Base-by-base conservation (phyloP, 2,329 filamentous ascomycete genomes). In the Exophiala lecanii-corni region DNA sequence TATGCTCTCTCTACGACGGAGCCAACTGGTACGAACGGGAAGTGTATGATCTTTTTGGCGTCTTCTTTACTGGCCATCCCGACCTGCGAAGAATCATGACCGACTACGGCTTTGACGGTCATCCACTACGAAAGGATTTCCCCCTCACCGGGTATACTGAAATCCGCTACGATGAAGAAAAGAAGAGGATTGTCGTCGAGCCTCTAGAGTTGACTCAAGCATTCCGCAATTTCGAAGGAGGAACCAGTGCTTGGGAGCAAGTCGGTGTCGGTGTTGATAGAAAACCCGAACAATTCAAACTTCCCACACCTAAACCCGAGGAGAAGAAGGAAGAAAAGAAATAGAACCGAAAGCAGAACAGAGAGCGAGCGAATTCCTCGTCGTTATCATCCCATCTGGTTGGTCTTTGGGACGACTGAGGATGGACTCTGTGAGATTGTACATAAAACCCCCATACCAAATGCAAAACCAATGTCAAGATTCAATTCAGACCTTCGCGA, bases 1-100 rank as follows among this genome's bases (percentile, higher is more conserved):
- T 96, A 56, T 89, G 84, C 36, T 71, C 78, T 50, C 76, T 98
- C 33, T 98, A 85, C 65, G 89, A 96, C 62, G 92, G 92, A 47
- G 94, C 92, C 59, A 92, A 97, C 70, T 98, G 92, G 92, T 97
- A 94, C 65, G 92, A 98, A 75, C 81, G 92, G 56, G 92, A 98
- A 70, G 89, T 94, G 17, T 97, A 97, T 70, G 92, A 98, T 68
- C 69, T 98, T 60, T 98, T 94, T 62, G 92, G 92, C 53, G 89
- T 98, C 55, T 96, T 97, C 76, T 98, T 98, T 70, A 76, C 84
- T 41, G 88, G 84, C 50, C 92, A 98, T 73, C 92, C 92, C 28
- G 94, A 98, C 71, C 75, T 98, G 58, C 82, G 92, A 66, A 81
- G 92, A 57, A 97, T 98, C 72, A 94, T 98, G 91, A 98, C 92